Conservation (phyloP, 176 grass and related monocot species). For the Typha latifolia region DNA sequence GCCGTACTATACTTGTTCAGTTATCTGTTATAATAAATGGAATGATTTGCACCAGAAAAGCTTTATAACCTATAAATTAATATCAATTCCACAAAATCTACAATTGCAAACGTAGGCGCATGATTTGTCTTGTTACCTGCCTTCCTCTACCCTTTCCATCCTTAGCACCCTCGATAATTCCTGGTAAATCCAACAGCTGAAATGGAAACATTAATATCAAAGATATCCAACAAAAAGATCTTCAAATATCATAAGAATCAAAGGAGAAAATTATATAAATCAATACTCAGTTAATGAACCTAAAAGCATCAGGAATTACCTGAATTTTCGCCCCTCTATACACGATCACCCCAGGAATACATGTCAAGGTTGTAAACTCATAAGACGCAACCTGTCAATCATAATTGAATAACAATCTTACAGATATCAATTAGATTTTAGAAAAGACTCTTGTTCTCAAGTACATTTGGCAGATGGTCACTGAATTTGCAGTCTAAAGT, state of each 20-base stretch:
- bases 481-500: too few species aligned
- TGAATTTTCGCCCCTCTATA: constrained; percentile 94
- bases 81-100: background rate
- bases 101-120: background rate
- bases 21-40: background rate
- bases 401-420: background rate
- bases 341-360: constrained; percentile 89
- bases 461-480: too few species aligned
- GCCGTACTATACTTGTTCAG: background rate
- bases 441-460: too few species aligned
- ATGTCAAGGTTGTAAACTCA: constrained; percentile 94
- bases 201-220: constrained; percentile 12
- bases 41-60: background rate
- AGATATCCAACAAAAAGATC: constrained; percentile 5
- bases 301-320: constrained; percentile 26
- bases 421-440: too few species aligned
- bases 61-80: background rate
- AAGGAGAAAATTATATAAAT: background rate
- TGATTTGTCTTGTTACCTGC: constrained; percentile 46
- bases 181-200: constrained; percentile 92
- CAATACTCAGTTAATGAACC: background rate
- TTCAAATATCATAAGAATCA: background rate
- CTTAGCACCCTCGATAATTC: constrained; percentile 99
- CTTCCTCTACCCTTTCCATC: constrained; percentile 99
- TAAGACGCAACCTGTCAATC: constrained; percentile 76